Base-by-base conservation (phyloP, 371 early-diverging fungal species). In the Nematocida parisii region DNA sequence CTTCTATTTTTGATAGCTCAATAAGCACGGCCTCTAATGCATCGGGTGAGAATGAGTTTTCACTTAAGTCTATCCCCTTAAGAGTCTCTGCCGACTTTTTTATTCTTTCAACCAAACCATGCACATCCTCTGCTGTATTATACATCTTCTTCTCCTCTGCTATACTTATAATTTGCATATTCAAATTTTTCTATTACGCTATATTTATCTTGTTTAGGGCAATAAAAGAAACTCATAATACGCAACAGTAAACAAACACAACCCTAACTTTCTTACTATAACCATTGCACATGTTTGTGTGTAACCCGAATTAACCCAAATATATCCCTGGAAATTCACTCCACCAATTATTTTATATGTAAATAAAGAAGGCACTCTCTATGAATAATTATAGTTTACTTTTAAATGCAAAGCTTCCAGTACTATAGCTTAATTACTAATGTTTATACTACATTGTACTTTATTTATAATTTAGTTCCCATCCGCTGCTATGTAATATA, bases 121-220 rank as follows among this genome's bases (percentile, higher is more conserved):
- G 15, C 52, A 84, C 75, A 58, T 83, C 82, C 52, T 84, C 83
- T 58, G 24, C 61, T 50, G 46, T 83, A 57, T 71, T 57, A 58
- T 87, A 86, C 72, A 75, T 84, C 68, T 83, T 83, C 66, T 84
- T 73, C 82, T 83, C 85, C 44, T 83, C 75, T 9, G 75, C 71
- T 15, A 85, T 85, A 54, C 72, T 73, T 71, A 82, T 75, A 44
- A 77, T 85, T 70, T 70, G 81, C 80, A 77, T 77, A 22, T 22
- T 33, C 58, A 57, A 57, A 72, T 44, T 72, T 72, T 61, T 61
- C 58, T 42, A 18, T 9, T 13, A 9, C n/a, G n/a, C 15, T 27
- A 45, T n/a, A 64, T 42, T 15, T 42, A 64, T 64, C 20, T 45
- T 61, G 13, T 27, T 20, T 20, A 61, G 13, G 27, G 22, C 27